These are phyloP conservation scores for Alnus rubra DNA, from an alignment of 306 rosid species.

Conservation along the genomic window DNA sequence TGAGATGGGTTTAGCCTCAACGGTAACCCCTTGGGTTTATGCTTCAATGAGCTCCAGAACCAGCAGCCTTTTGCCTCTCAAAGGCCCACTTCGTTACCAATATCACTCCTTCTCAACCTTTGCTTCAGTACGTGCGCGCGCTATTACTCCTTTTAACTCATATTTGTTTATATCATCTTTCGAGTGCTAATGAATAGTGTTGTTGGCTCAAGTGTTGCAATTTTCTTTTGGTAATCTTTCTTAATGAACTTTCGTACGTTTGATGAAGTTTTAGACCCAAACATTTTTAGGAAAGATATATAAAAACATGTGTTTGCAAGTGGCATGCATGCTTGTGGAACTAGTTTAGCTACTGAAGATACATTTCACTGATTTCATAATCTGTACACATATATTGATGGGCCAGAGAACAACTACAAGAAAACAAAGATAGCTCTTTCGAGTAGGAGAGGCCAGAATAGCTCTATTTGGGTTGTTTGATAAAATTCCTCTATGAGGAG, in stretches of 20 bases:
- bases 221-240: neutral
- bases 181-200: neutral
- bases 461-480: no score
- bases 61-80: neutral
- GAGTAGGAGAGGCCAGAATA: no score
- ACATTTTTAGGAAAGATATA: neutral
- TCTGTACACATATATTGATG: neutral
- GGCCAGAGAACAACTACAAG: no score
- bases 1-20: constrained; percentile 24
- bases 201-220: neutral
- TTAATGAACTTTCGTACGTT: neutral
- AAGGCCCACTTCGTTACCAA: constrained; percentile 4
- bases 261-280: neutral
- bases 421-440: no score
- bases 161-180: neutral
- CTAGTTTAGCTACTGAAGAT: neutral
- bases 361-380: neutral
- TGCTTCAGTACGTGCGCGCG: constrained; percentile 27
- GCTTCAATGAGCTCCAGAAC: neutral
- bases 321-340: neutral
- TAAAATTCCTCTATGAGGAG: no score
- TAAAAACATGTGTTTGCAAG: neutral
- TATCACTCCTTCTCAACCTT: constrained; percentile 9
- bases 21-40: constrained; percentile 20
- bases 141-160: neutral